Evolutionary conservation across 441 rosid genomes (phyloP), one percentile per base, ranked within the genome.

Genomic region (Isatis lusitanica): DNA sequence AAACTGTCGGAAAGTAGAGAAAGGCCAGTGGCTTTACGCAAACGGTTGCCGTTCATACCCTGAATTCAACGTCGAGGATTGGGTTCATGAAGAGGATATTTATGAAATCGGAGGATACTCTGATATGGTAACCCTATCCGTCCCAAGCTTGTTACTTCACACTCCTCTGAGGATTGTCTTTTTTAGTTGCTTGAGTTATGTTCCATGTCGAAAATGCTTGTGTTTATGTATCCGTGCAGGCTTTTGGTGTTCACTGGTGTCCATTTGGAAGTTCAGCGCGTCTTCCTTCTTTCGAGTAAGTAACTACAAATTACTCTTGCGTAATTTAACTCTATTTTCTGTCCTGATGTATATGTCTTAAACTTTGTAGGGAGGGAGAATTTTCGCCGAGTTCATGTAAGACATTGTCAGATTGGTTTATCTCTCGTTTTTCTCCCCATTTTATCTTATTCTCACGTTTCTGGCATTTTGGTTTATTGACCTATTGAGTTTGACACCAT

Each of bases 21-120:
- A 93, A 82, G 99, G 99, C 47, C 96, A 90, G 75, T 95, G 98
- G 98, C 99, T 93, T 61, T 95, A 83, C 69, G 91, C 97, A 53
- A 91, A 88, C 64, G 96, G 96, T 61, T 81, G 85, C 51, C 94
- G 94, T 47, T 86, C 98, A 6, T 52, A 79, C 64, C 97, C 96
- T 7, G 99, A 95, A 58, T 83, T 88, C 81, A 85, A 77, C 83
- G 84, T 85, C 71, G 99, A 93, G 44, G 99, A 95, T 63, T 90
- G 97, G 98, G 60, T 85, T 15, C 99, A 88, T 70, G 97, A 95
- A 48, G 98, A 93, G 72, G 98, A 93, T 70, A 85, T 91, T 51
- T 91, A 91, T 83, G 98, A 95, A 67, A 80, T 92, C 31, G 80
- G 88, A 81, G 72, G 83, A 70, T 87, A 88, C 82, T 84, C 97